Evolutionary conservation across 805 yeast genomes (phyloP), one percentile per base, ranked within the genome.

Genomic region (Candida orba): DNA sequence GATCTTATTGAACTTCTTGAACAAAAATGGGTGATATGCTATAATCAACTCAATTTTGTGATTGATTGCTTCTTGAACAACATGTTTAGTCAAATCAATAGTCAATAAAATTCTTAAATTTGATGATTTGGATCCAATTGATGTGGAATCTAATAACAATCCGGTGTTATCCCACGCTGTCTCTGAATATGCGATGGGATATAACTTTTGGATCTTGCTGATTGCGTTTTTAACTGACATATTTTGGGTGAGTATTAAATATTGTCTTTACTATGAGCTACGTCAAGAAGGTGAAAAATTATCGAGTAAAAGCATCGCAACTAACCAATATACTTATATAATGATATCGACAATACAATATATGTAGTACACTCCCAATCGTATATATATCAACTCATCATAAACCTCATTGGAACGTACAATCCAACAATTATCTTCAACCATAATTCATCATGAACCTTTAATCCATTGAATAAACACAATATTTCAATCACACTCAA

Each of bases 131-230:
- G 34, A 23, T 45, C 41, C 4, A 50, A 45, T 4, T 52, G 46
- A 18, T 49, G 44, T 4, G 54, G 54, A 66, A 56, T 90, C 96
- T 9, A 93, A 82, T 37, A 93, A 64, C 30, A 93, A 69, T 1
- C 99, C 99, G 0, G 96, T 90, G 62, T 93, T 93, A 58, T 93
- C 99, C 99, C 99, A 93, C 3, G 89, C 63, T 18, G 72, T 69
- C 55, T 91, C 98, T 0, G 98, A 97, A 47, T 84, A 73, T 37
- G 75, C 75, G 14, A 75, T 60, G 2, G 99, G 99, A 57, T 85
- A 93, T n/a, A 80, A 66, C 50, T 75, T 79, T 58, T 88, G 86
- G 46, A 91, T 79, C 1, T 63, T 62, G 8, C 63, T 58, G 8
- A 82, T 67, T 2, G 78, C 71, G 36, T 63, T 59, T 43, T 72